A percentile compares a stretch with the other conserved stretches of the same genome.
Conservation (phyloP, 257 asterid species). For the Ligustrum vulgare region DNA sequence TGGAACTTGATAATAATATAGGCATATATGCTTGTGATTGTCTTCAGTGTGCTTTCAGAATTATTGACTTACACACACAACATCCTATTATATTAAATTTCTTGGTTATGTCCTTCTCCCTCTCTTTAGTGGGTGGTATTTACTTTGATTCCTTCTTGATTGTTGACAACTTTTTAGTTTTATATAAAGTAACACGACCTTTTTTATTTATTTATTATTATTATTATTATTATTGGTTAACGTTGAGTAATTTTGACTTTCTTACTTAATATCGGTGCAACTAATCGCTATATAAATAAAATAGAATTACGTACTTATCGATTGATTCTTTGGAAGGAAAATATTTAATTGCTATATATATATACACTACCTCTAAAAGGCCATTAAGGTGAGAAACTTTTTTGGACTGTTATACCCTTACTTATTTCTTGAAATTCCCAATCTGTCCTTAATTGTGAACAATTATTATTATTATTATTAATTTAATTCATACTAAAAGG, state of each 20-base stretch:
- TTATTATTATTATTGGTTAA: too few species aligned
- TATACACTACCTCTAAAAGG: too few species aligned
- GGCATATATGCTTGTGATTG: not conserved
- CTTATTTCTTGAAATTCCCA: too few species aligned
- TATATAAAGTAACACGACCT: not conserved
- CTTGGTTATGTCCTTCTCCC: not conserved
- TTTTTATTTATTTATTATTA: too few species aligned
- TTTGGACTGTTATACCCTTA: too few species aligned
- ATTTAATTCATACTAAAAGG: too few species aligned
- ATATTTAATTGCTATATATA: too few species aligned
- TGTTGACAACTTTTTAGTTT: not conserved
- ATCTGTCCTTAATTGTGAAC: too few species aligned
- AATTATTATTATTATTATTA: too few species aligned
- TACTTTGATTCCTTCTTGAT: not conserved
- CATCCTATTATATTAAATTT: not conserved
- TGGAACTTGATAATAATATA: conserved; percentile 5
- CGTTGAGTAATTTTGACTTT: not conserved
- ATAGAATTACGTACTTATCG: conserved; percentile 1
- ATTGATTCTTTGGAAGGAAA: conserved; percentile 7
- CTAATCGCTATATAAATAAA: conserved; percentile 18
- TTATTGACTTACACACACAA: not conserved
- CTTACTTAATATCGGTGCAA: not conserved
- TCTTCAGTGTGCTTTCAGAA: not conserved
- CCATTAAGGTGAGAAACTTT: too few species aligned
- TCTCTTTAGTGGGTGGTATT: not conserved